These are phyloP conservation scores for Komagataella ulmi DNA, from an alignment of 805 yeast species.

Conservation along the genomic window DNA sequence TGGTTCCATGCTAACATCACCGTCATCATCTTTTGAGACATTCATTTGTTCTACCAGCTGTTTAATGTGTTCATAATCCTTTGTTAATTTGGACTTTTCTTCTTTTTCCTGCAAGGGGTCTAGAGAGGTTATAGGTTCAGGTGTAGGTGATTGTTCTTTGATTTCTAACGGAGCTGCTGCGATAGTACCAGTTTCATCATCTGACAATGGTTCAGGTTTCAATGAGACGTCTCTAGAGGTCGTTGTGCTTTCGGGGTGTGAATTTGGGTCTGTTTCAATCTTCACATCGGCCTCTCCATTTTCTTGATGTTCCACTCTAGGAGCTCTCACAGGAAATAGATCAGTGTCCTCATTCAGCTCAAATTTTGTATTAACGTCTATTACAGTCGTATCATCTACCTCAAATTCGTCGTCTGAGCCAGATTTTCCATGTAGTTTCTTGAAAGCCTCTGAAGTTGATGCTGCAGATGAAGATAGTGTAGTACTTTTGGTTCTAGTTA, in stretches of 20 bases:
- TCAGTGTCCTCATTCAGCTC: slow-evolving; percentile 36
- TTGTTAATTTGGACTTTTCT: slow-evolving; percentile 19
- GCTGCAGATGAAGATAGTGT: slow-evolving; percentile 11
- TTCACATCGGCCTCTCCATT: slow-evolving; percentile 19
- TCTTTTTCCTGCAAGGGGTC: slow-evolving; percentile 18
- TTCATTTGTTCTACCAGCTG: background rate
- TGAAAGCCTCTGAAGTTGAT: slow-evolving; percentile 28
- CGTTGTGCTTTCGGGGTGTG: slow-evolving; percentile 9
- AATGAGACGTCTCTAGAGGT: slow-evolving; percentile 12
- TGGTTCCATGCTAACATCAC: background rate
- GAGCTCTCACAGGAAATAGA: slow-evolving; percentile 62
- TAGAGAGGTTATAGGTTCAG: slow-evolving; percentile 1
- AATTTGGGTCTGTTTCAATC: slow-evolving; percentile 13
- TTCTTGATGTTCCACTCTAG: slow-evolving; percentile 31
- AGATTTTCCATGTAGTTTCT: slow-evolving; percentile 12
- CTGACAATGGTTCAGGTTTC: slow-evolving; percentile 5
- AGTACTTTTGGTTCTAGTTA: slow-evolving; percentile 9
- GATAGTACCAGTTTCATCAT: background rate
- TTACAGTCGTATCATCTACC: slow-evolving; percentile 24
- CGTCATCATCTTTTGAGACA: background rate
- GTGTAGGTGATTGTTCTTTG: background rate
- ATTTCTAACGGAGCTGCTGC: background rate
- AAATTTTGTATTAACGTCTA: slow-evolving; percentile 54
- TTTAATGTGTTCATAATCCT: slow-evolving; percentile 25
- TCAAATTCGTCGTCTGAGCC: slow-evolving; percentile 15